Base-by-base conservation (phyloP, 106 monocot species). In the Posidonia australis region DNA sequence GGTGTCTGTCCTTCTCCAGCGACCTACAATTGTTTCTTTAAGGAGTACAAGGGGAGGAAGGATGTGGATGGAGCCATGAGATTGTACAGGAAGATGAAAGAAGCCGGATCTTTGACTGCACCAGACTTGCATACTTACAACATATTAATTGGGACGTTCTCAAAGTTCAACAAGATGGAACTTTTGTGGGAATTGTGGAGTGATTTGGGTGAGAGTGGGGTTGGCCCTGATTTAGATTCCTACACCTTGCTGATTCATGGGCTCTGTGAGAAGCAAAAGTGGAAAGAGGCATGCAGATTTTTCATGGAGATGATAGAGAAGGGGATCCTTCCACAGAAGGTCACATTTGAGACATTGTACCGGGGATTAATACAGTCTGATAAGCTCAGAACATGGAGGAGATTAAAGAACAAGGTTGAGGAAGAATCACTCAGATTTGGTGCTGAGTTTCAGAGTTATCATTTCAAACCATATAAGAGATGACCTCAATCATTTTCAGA, bases 271-370 rank as follows among this genome's bases (percentile, higher is more conserved):
- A 87, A 78, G 53, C 71, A 77, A 46, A 87, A 80, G 71, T 98
- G 96, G 96, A 77, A 74, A 68, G 76, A 83, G 58, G 90, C 90
- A 3, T 98, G 96, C 22, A 73, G 78, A 58, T 84, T 80, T 59
- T 90, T 98, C 67, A 87, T 90, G 90, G 86, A 98, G 69, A 98
- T 98, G 96, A 90, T 98, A 42, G 96, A 98, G 80, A 98, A 77
- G 66, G 90, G 96, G 10, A 74, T 90, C 51, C 84, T 90, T 74
- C 96, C 90, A 13, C 96, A 87, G 31, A 98, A 87, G 72, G 66
- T 87, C 19, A 98, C 96, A 20, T 98, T 98, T 62, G 96, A 90
- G 70, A 90, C 78, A 23, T 67, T 98, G 23, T 98, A 98, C 46
- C 72, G 80, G 44, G 96, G 96, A 19, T 79, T 98, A 60, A 98